Conservation (phyloP, 2,329 filamentous ascomycete species). For the Fusarium falciforme region DNA sequence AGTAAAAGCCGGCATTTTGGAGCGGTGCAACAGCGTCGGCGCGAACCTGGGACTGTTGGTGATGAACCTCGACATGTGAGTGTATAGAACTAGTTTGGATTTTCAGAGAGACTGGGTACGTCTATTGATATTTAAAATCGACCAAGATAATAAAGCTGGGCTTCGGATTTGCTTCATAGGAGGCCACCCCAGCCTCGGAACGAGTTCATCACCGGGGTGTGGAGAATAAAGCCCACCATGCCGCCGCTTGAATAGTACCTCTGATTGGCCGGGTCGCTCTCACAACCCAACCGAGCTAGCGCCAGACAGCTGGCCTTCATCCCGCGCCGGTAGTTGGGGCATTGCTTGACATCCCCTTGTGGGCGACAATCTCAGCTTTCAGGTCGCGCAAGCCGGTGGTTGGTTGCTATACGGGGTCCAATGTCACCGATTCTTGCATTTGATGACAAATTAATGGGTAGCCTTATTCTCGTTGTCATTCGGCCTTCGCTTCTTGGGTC, state of each 20-base stretch:
- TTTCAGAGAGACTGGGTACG: neutral
- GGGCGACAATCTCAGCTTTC: neutral
- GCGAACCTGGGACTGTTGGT: slow-evolving; percentile 36
- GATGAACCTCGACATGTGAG: slow-evolving; percentile 47
- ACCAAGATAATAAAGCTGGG: neutral
- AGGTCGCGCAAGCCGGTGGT: neutral
- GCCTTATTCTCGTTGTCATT: neutral
- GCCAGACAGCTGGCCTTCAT: neutral
- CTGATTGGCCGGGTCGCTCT: slow-evolving; percentile 49
- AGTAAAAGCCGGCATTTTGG: slow-evolving; percentile 57
- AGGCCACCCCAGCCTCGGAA: neutral
- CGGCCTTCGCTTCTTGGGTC: neutral
- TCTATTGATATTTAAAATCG: slow-evolving; percentile 15
- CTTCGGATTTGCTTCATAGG: neutral
- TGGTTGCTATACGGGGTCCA: neutral
- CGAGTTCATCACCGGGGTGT: neutral
- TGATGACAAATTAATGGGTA: neutral
- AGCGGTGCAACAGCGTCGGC: slow-evolving; percentile 44
- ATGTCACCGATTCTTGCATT: neutral
- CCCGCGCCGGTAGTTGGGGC: neutral
- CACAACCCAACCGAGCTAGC: slow-evolving; percentile 45
- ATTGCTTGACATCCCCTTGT: neutral
- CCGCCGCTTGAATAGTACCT: neutral
- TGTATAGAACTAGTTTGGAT: neutral
- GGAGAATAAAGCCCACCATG: neutral